phyloP scores from a whole-genome alignment of 1,284 basidiomycete genomes.

The Pholiota adiposa region DNA sequence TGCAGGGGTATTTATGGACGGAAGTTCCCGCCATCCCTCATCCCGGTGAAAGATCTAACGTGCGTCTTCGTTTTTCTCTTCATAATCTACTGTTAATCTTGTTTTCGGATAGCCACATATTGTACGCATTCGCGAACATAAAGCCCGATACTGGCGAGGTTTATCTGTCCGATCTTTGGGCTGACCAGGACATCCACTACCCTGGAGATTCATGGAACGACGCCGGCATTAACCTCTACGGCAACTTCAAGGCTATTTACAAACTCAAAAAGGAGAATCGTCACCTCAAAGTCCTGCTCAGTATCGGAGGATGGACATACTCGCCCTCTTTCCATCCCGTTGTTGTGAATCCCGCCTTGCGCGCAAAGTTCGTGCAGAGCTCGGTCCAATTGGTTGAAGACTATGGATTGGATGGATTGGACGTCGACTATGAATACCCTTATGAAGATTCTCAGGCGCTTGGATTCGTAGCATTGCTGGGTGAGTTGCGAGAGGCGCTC shows the following conservation, averaged over 20 bases:
- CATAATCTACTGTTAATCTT: background rate
- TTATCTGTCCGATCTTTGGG: conserved; percentile 89
- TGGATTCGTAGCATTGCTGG: conserved; percentile 75
- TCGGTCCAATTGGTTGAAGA: conserved; percentile 85
- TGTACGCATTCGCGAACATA: conserved; percentile 92
- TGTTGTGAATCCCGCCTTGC: conserved; percentile 62
- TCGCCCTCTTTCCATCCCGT: conserved; percentile 81
- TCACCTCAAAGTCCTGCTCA: conserved; percentile 84
- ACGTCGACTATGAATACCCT: conserved; percentile 89
- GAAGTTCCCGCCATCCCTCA: conserved; percentile 82
- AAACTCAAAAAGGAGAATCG: conserved; percentile 86
- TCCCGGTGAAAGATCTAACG: conserved; percentile 85
- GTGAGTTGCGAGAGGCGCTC: conserved; percentile 69
- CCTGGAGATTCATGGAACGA: conserved; percentile 89
- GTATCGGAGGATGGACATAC: conserved; percentile 93
- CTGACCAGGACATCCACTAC: conserved; percentile 90
- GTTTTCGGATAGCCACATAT: conserved; percentile 60
- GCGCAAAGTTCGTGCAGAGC: conserved; percentile 79
- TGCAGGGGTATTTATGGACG: conserved; percentile 93
- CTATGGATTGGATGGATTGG: conserved; percentile 73
- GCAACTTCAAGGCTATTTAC: conserved; percentile 93
- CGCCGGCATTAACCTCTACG: conserved; percentile 83
- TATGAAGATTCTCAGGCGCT: conserved; percentile 68
- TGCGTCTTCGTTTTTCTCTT: conserved; percentile 46
- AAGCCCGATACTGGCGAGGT: conserved; percentile 84